These are phyloP conservation scores for Anaeramoeba ignava DNA, from an alignment of 78 protist genomes.

Conservation along the genomic window DNA sequence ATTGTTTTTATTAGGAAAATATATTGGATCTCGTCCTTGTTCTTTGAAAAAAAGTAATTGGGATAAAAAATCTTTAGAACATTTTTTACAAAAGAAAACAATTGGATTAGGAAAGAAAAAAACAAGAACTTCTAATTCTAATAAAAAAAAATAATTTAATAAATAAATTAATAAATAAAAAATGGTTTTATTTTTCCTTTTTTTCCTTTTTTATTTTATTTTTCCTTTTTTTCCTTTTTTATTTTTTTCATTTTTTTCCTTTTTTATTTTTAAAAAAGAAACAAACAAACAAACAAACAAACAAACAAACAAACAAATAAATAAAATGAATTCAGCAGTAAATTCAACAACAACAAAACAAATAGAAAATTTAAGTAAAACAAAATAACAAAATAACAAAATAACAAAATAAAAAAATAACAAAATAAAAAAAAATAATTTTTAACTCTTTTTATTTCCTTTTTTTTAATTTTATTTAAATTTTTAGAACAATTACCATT, in stretches of 20 bases:
- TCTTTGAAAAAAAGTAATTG: background rate
- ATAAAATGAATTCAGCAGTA: too few relatives aligned
- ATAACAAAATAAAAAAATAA: too few relatives aligned
- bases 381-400: too few relatives aligned
- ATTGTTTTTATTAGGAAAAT: background rate
- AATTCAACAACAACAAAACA: too few relatives aligned
- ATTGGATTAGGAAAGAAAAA: background rate
- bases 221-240: background rate
- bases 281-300: too few relatives aligned
- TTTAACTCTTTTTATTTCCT: too few relatives aligned
- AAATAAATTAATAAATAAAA: background rate
- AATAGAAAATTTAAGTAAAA: too few relatives aligned
- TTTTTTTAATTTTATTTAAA: too few relatives aligned
- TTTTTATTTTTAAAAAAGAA: background rate
- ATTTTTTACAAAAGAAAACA: conserved; percentile 1
- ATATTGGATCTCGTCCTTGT: background rate
- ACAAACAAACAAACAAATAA: too few relatives aligned
- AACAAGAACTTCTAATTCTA: background rate
- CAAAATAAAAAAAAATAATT: too few relatives aligned
- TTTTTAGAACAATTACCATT: too few relatives aligned
- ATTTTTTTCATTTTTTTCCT: background rate
- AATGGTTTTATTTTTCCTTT: background rate
- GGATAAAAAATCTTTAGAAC: too few relatives aligned
- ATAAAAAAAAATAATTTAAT: background rate
- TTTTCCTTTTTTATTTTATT: background rate